Conservation (phyloP, 179 eudicot species). For the Beta macrorhiza region DNA sequence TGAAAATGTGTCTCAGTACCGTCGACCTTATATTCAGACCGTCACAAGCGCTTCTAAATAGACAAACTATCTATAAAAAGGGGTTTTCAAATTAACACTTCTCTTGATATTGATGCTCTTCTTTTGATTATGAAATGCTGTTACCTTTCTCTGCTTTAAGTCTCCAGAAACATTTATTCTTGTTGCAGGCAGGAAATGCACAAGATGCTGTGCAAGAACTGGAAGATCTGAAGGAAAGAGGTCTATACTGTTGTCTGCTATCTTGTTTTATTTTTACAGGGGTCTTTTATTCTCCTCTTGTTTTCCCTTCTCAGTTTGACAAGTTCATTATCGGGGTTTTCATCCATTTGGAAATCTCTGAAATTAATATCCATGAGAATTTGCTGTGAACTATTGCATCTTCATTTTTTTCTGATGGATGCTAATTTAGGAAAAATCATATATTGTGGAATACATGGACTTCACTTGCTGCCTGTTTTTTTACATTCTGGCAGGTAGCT, state of each 20-base stretch:
- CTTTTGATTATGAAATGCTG: neutral
- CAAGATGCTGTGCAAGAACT: slow-evolving; percentile 66
- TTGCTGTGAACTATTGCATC: neutral
- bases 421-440: neutral
- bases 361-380: neutral
- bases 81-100: neutral
- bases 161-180: slow-evolving; percentile 6
- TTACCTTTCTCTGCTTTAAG: neutral
- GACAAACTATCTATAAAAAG: neutral
- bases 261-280: neutral
- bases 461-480: neutral
- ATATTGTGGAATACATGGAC: neutral
- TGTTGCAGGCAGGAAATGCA: slow-evolving; percentile 71
- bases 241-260: slow-evolving; percentile 40
- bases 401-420: neutral
- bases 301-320: neutral
- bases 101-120: neutral
- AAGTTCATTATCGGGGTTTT: slow-evolving; percentile 2
- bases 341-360: neutral
- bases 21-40: neutral
- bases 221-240: slow-evolving; percentile 62
- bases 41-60: neutral
- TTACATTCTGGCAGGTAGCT: neutral
- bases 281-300: neutral
- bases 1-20: neutral